Conservation (phyloP, 805 yeast species). For the Hanseniaspora lindneri region DNA sequence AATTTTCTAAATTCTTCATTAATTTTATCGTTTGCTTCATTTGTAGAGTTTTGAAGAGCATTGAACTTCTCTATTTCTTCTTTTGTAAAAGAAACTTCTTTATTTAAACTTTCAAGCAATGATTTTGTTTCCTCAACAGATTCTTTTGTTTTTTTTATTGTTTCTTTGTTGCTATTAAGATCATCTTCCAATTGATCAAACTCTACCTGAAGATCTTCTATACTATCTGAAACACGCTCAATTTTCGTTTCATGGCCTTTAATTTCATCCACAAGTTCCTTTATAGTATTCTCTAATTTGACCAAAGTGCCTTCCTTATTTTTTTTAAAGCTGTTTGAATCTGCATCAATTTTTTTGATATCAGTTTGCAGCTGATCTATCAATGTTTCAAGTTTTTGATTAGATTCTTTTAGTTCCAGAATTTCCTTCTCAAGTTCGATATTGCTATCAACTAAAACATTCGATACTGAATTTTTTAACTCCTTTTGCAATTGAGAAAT, state of each 20-base stretch:
- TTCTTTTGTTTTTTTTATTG: slow-evolving; percentile 30
- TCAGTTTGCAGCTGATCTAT: slow-evolving; percentile 32
- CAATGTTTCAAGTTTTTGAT: slow-evolving; percentile 30
- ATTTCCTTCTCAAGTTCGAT: slow-evolving; percentile 39
- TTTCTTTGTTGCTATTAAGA: slow-evolving; percentile 35
- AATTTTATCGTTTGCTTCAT: slow-evolving; percentile 48
- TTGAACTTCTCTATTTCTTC: slow-evolving; percentile 24
- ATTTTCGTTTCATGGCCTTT: slow-evolving; percentile 31
- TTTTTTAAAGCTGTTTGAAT: slow-evolving; percentile 65
- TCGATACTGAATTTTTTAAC: slow-evolving; percentile 44
- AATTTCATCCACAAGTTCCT: slow-evolving; percentile 31
- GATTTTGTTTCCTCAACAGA: slow-evolving; percentile 30
- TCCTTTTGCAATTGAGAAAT: slow-evolving; percentile 44
- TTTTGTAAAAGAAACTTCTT: slow-evolving; percentile 26
- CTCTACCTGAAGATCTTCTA: slow-evolving; percentile 56
- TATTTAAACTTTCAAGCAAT: slow-evolving; percentile 23
- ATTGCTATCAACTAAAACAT: slow-evolving; percentile 42
- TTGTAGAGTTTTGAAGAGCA: slow-evolving; percentile 29
- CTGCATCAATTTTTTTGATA: slow-evolving; percentile 48
- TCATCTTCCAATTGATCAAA: slow-evolving; percentile 58
- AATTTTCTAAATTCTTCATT: slow-evolving; percentile 66
- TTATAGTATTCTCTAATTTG: slow-evolving; percentile 46
- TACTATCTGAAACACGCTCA: slow-evolving; percentile 39
- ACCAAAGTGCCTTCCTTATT: slow-evolving; percentile 74
- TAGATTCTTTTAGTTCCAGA: slow-evolving; percentile 30